Conservation (phyloP, 2,329 filamentous ascomycete genomes). For the Pseudocercospora macadamiae region DNA sequence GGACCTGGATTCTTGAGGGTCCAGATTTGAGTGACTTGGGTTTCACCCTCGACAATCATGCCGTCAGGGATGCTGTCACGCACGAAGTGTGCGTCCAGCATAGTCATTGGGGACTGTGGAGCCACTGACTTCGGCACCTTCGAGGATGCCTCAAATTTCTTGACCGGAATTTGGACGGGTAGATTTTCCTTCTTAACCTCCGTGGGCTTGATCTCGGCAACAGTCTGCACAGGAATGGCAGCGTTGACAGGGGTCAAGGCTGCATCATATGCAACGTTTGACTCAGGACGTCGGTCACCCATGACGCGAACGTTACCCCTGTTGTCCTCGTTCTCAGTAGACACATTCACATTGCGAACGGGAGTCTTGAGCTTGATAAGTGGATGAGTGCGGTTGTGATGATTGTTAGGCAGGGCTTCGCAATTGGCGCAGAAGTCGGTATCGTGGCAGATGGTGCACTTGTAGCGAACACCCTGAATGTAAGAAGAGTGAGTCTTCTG, state of each 20-base stretch:
- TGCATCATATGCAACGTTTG: neutral
- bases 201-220: slow-evolving; percentile 70
- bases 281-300: slow-evolving; percentile 61
- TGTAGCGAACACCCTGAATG: slow-evolving; percentile 88
- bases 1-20: slow-evolving; percentile 83
- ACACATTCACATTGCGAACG: slow-evolving; percentile 83
- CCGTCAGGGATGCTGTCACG: slow-evolving; percentile 80
- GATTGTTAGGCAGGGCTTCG: slow-evolving; percentile 81
- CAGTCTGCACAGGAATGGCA: slow-evolving; percentile 69
- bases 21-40: slow-evolving; percentile 88
- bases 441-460: slow-evolving; percentile 95
- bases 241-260: slow-evolving; percentile 47
- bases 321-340: slow-evolving; percentile 76
- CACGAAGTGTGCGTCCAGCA: slow-evolving; percentile 70
- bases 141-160: slow-evolving; percentile 31
- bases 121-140: slow-evolving; percentile 23
- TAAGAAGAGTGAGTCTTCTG: slow-evolving; percentile 56
- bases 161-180: slow-evolving; percentile 28
- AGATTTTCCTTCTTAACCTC: slow-evolving; percentile 32
- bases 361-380: slow-evolving; percentile 96
- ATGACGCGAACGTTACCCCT: slow-evolving; percentile 70
- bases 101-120: slow-evolving; percentile 27
- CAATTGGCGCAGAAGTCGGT: slow-evolving; percentile 93
- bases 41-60: slow-evolving; percentile 68
- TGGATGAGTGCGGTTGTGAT: slow-evolving; percentile 93